Base-by-base conservation (phyloP, 2,329 filamentous ascomycete species). In the Thelonectria olida region DNA sequence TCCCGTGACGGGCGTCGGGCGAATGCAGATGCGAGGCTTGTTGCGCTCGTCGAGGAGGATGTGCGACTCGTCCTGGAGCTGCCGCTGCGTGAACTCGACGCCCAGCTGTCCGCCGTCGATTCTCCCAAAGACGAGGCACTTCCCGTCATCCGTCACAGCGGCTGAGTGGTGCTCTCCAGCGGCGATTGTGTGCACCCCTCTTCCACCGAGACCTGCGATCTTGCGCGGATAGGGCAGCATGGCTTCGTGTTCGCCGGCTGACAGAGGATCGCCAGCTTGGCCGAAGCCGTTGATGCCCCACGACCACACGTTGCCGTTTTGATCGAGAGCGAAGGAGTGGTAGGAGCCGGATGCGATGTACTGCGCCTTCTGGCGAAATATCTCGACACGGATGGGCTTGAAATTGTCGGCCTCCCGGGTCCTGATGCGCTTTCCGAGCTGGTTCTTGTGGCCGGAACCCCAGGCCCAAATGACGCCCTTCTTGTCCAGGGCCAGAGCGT, bases 21-120 rank as follows among this genome's bases (percentile, higher is more conserved):
- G 76, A 6, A 85, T 82, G 23, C 91, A 80, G 66, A 91, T 90
- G 57, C 88, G 85, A 5, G 56, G 56, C 5, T 44, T 44, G 87
- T 79, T 83, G 51, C 82, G 80, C 54, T 84, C 82, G 68, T 89
- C 86, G 61, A 81, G 81, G 57, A 86, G 82, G 48, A 87, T 76
- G 2, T 82, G 74, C 3, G 82, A 79, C 4, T 80, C 76, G 28
- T 83, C 76, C 68, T 68, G 68, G 10, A 89, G 72, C 56, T 84
- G 81, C 7, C 36, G 13, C 4, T 39, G 23, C 3, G 38, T 28
- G 23, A 54, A 27, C 12, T 44, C 19, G 36, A 42, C 19, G 23
- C 28, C 28, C 2, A 49, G 34, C 34, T 49, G 41, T 12, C 41
- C 41, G 8, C 20, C 20, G n/a, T 52, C 49, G 2, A 34, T 27